phyloP scores from a whole-genome alignment of 2,329 filamentous ascomycete genomes.

The Talaromyces sp. region DNA sequence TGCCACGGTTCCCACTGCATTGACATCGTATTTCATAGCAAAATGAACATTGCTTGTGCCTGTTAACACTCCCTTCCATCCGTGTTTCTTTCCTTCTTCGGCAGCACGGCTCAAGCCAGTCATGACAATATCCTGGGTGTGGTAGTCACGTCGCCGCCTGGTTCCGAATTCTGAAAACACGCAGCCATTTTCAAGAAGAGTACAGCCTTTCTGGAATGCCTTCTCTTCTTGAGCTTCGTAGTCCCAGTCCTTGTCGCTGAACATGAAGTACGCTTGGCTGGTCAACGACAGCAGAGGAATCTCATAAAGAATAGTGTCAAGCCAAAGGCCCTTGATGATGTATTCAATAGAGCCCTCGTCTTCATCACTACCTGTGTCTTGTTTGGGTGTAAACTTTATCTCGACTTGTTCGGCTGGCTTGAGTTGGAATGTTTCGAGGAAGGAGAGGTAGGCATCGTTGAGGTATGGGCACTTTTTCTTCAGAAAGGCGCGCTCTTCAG shows the following conservation, averaged over 20 bases:
- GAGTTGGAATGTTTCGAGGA: slow-evolving; percentile 78
- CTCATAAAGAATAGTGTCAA: slow-evolving; percentile 96
- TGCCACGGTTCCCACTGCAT: slow-evolving; percentile 85
- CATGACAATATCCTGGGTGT: slow-evolving; percentile 91
- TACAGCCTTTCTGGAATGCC: slow-evolving; percentile 78
- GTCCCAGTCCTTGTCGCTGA: slow-evolving; percentile 90
- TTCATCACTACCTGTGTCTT: slow-evolving; percentile 63
- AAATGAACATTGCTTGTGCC: slow-evolving; percentile 97
- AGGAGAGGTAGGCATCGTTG: slow-evolving; percentile 74
- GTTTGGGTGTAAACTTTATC: slow-evolving; percentile 62
- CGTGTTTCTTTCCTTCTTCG: slow-evolving; percentile 67
- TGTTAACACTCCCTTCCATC: slow-evolving; percentile 71
- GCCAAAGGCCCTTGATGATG: slow-evolving; percentile 79
- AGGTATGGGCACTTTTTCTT: slow-evolving; percentile 80
- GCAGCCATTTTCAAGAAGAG: slow-evolving; percentile 79
- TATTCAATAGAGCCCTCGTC: slow-evolving; percentile 77
- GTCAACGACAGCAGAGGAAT: slow-evolving; percentile 90
- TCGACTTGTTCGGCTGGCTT: slow-evolving; percentile 78
- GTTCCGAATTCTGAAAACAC: slow-evolving; percentile 93
- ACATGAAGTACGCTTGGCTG: slow-evolving; percentile 96
- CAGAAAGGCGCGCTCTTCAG: slow-evolving; percentile 80
- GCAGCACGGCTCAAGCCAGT: slow-evolving; percentile 79
- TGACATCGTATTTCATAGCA: slow-evolving; percentile 86
- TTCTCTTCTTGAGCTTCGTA: slow-evolving; percentile 84
- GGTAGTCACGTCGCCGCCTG: slow-evolving; percentile 84